Evolutionary conservation across 164 flowering plant species (phyloP), one percentile per base, ranked within the genome.

Genomic region (Magnolia changhungtana): DNA sequence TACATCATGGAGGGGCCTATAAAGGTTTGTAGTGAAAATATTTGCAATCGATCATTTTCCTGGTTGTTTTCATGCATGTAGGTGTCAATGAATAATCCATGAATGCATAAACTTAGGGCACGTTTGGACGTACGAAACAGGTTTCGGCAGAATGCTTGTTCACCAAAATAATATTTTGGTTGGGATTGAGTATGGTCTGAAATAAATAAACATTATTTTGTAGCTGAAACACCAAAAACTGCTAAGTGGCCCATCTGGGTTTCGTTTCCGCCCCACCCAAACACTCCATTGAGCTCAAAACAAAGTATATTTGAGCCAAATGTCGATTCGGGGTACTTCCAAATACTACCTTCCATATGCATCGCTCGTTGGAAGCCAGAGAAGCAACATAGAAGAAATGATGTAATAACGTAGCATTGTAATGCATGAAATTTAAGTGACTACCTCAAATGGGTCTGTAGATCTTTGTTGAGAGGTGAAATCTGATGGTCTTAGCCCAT

Each of bases 381-480:
- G 18, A 55, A 55, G 61, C 61, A 55, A 55, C 10, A 13, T 10
- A 10, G 11, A 55, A 55, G 61, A 20, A 18, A 51, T 65, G 37
- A 45, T 29, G 6, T 14, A 8, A 24, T 67, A 24, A 8, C 16
- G 13, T 67, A 29, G 23, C 16, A 13, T 67, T 24, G 11, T 5
- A 24, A 24, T 8, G 13, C 23, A 8, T 13, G 31, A 10, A 29
- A 67, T 10, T 7, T 37, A 20, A 50, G 20, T 72, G 8, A 27
- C 19, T 85, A 90, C 92, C 94, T 89, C 88, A 23, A 78, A 72
- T 24, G 77, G 80, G 19, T 78, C 81, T n/a, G 81, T 85, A 23
- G 81, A 67, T 84, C 78, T 78, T 69, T 83, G 86, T 65, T 85
- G 89, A 24, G 80, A 74, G 24, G 81, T 75, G 71, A 83, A 75